Evolutionary conservation across 2,329 filamentous ascomycete genomes (phyloP).

Genomic region (Alternaria incomplexa): DNA sequence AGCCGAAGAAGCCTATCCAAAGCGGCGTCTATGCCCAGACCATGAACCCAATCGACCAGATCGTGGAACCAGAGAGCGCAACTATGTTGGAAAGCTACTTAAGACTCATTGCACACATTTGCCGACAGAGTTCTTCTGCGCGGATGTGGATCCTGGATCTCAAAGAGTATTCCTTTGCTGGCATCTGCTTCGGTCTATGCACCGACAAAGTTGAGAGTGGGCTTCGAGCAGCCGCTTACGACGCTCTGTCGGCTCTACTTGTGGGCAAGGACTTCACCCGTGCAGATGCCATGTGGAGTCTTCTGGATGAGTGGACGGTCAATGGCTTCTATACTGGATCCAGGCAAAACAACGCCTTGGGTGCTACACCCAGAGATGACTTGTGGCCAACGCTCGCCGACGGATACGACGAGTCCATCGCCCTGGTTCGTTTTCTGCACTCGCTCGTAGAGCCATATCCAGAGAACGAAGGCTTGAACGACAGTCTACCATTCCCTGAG

Average conservation of each 20-base stretch:
- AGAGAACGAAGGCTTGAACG: conserved; percentile 68
- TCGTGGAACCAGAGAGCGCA: conserved; percentile 91
- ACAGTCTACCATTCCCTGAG: conserved; percentile 86
- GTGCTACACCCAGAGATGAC: conserved; percentile 36
- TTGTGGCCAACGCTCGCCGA: conserved; percentile 76
- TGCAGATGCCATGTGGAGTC: conserved; percentile 77
- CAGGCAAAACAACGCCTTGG: conserved; percentile 36
- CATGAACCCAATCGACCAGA: conserved; percentile 51
- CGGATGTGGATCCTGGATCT: conserved; percentile 75
- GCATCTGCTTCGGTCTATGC: conserved; percentile 78
- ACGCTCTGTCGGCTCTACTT: conserved; percentile 76
- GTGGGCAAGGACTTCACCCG: conserved; percentile 72
- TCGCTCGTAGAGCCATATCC: conserved; percentile 71
- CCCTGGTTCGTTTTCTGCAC: conserved; percentile 80
- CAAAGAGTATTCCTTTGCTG: conserved; percentile 71
- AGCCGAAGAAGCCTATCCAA: conserved; percentile 68
- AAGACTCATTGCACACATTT: conserved; percentile 82
- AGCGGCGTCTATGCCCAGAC: conserved; percentile 60
- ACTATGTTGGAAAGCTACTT: conserved; percentile 97
- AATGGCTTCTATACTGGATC: conserved; percentile 42
- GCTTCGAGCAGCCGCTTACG: conserved; percentile 83
- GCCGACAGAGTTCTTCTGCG: conserved; percentile 73
- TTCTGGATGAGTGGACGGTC: conserved; percentile 77
- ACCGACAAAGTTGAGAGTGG: conserved; percentile 77
- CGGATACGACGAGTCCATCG: conserved; percentile 83